Conservation (phyloP, 2,329 filamentous ascomycete genomes). For the Cryphonectria radicalis region DNA sequence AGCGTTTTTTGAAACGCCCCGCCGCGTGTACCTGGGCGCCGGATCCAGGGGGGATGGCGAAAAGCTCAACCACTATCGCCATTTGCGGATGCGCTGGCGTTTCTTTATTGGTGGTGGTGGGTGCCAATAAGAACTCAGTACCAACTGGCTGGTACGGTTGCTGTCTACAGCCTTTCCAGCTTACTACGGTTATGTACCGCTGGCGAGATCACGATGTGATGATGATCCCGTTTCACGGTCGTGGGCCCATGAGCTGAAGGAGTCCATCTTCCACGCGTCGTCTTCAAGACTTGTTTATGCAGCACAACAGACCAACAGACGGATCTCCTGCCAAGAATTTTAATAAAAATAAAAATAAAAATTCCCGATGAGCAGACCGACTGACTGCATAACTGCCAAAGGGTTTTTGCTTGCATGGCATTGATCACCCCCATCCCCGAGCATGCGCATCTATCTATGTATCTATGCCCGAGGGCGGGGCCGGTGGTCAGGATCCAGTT, state of each 20-base stretch:
- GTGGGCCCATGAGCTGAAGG: neutral
- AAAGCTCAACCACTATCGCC: neutral
- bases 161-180: neutral
- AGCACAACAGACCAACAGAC: neutral
- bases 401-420: neutral
- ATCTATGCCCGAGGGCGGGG: slow-evolving; percentile 1
- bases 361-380: neutral
- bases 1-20: neutral
- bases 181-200: neutral
- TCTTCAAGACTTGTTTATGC: neutral
- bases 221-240: neutral
- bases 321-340: too few relatives aligned
- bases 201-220: neutral
- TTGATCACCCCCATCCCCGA: neutral
- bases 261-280: neutral
- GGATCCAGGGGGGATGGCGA: neutral
- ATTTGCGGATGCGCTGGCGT: slow-evolving; percentile 2
- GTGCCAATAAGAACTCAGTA: neutral
- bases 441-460: neutral
- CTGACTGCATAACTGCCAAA: neutral
- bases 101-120: too few relatives aligned
- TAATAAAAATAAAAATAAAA: too few relatives aligned
- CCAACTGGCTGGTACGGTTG: slow-evolving; percentile 1
- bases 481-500: neutral
- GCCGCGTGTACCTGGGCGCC: neutral